Percentiles rank a stretch among this genome's conserved stretches.
phyloP scores from a whole-genome alignment of 495 filamentous ascomycete species.

The Cercophora samala region DNA sequence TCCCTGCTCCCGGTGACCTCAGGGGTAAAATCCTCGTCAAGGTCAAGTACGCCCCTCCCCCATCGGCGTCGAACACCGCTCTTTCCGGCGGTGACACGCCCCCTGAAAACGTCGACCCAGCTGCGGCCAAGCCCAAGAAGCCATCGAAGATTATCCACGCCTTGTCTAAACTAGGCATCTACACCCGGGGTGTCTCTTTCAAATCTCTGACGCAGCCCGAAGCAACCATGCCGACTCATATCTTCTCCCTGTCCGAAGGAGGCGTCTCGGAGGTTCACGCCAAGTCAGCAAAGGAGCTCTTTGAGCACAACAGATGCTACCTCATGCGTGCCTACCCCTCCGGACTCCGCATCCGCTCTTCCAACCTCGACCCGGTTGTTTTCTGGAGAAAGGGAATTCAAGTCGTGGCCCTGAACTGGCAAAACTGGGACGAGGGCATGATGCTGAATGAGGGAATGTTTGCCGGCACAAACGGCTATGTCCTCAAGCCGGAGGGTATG shows the following conservation, averaged over 20 bases:
- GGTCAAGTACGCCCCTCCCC: constrained; percentile 66
- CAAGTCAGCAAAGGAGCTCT: constrained; percentile 57
- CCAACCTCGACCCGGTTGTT: constrained; percentile 76
- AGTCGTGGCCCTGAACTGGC: constrained; percentile 93
- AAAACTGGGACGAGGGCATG: constrained; percentile 83
- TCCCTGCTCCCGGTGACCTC: constrained; percentile 66
- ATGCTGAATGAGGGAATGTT: constrained; percentile 98
- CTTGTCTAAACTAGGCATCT: constrained; percentile 72
- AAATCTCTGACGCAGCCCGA: constrained; percentile 58
- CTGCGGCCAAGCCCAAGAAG: constrained; percentile 37
- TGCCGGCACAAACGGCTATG: constrained; percentile 71
- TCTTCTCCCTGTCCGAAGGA: constrained; percentile 83
- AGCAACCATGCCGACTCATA: constrained; percentile 71
- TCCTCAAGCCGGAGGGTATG: constrained; percentile 71
- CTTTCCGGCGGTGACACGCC: neutral
- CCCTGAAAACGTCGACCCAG: constrained; percentile 17
- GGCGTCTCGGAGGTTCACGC: constrained; percentile 69
- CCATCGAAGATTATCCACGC: constrained; percentile 70
- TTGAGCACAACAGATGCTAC: constrained; percentile 76
- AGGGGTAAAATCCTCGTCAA: constrained; percentile 83
- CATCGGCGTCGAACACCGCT: constrained; percentile 22
- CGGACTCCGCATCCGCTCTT: constrained; percentile 74
- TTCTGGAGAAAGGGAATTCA: constrained; percentile 91
- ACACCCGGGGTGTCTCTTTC: constrained; percentile 79
- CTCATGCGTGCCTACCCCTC: constrained; percentile 89